phyloP scores from a whole-genome alignment of 768 basidiomycete genomes.

The Mycena polygramma region DNA sequence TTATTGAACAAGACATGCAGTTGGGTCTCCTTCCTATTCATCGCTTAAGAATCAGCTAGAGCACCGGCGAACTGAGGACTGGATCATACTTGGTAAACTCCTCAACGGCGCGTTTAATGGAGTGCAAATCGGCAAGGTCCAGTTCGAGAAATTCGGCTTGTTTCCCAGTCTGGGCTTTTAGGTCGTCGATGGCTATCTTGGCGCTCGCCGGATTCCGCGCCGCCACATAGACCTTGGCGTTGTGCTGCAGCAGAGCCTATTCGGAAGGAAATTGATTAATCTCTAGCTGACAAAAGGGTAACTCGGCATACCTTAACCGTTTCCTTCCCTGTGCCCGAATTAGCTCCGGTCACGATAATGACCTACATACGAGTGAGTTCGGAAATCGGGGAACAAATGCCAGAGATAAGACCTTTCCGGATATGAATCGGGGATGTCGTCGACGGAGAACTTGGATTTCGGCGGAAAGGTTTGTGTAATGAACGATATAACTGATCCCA shows the following conservation, averaged over 20 bases:
- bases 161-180: conserved; percentile 65
- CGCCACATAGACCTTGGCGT: conserved; percentile 78
- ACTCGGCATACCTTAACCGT: conserved; percentile 51
- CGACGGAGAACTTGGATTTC: conserved; percentile 54
- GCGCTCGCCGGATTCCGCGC: conserved; percentile 60
- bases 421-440: conserved; percentile 69
- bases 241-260: conserved; percentile 57
- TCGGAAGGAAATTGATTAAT: too few relatives aligned
- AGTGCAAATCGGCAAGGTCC: conserved; percentile 58
- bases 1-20: conserved; percentile 64
- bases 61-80: background rate
- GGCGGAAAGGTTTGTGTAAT: conserved; percentile 50
- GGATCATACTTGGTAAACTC: conserved; percentile 54
- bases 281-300: background rate
- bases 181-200: conserved; percentile 62
- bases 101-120: conserved; percentile 55
- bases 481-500: too few relatives aligned
- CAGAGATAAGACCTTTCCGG: conserved; percentile 18
- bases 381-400: too few relatives aligned
- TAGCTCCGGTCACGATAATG: conserved; percentile 65
- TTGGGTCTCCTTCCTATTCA: conserved; percentile 53
- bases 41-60: background rate
- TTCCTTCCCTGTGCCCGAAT: conserved; percentile 59
- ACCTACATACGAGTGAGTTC: conserved; percentile 29
- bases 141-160: conserved; percentile 56